Evolutionary conservation across 2,329 filamentous ascomycete genomes (phyloP).

Genomic region (Trichophyton rubrum): DNA sequence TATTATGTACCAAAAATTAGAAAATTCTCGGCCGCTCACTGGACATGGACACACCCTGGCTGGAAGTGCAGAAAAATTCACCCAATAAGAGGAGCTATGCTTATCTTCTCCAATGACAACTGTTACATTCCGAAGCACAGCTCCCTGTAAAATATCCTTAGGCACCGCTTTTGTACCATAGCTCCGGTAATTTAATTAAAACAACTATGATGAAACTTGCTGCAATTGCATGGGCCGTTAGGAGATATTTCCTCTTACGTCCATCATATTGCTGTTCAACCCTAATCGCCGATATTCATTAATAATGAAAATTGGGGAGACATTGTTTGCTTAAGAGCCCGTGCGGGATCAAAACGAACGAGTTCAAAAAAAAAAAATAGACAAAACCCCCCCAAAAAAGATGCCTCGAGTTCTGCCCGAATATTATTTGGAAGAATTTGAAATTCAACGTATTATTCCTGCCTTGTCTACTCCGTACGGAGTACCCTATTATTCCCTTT

Average conservation of each 20-base stretch:
- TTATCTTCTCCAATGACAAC: neutral
- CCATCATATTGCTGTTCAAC: neutral
- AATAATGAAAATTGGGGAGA: neutral
- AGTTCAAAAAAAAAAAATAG: no score
- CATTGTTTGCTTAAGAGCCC: neutral
- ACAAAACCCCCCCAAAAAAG: no score
- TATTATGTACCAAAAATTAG: neutral
- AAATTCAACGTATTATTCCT: neutral
- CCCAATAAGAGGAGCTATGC: neutral
- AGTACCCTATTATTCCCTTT: no score
- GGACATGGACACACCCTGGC: neutral
- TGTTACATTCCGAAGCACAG: neutral
- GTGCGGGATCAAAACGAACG: neutral
- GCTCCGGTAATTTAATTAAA: neutral
- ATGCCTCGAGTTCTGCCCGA: neutral
- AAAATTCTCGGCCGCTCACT: neutral
- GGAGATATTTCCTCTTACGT: conserved; percentile 1
- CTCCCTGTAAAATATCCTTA: neutral
- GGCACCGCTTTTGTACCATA: neutral
- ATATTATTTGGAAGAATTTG: neutral
- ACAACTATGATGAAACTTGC: neutral
- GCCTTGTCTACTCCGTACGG: neutral
- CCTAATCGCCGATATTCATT: neutral
- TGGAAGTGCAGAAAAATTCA: neutral
- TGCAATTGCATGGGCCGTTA: neutral